Evolutionary conservation across 1,284 basidiomycete species (phyloP), one percentile per base, ranked within the genome.

Genomic region (Vanrija pseudolonga): DNA sequence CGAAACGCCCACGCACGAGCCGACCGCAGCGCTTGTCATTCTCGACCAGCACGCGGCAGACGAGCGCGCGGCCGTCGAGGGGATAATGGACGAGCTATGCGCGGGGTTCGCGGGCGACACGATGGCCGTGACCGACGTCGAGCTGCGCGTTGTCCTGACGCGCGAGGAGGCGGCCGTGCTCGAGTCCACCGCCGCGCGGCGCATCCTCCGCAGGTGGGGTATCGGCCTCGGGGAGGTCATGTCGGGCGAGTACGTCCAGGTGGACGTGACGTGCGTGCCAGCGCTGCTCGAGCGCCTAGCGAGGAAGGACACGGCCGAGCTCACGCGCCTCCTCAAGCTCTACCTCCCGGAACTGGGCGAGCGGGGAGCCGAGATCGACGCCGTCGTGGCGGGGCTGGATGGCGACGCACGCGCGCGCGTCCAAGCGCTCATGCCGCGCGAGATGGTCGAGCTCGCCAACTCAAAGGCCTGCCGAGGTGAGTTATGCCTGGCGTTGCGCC

Each of bases 31-130:
- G 1, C 61, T 97, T 28, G 80, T 93, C 23, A 80, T 96, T 53
- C 81, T 98, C 43, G 94, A 98, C 76, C 94, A 98, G 73, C 94
- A 98, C 69, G 94, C 94, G 5, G 94, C 92, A 8, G 90, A 96
- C 69, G 94, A 98, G 76, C 84, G 94, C 9, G 79, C 94, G 26
- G 84, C 90, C 20, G 88, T 96, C 45, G 94, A 98, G 73, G 77
- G 78, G n/a, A 87, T 90, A 68, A 79, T 94, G 53, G 80, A 85
- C 50, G 26, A n/a, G 36, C 73, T 90, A 19, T 89, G 88, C 70
- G 37, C 57, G 6, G 84, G 84, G 4, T 90, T 87, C 68, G 77
- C 84, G 57, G 59, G 70, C 45, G 73, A 77, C 61, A 66, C 66
- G 14, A 73, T 79, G 48, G 66, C 56, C 8, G 71, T 69, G 63